phyloP scores from a whole-genome alignment of 208 protist genomes.

The Blastocrithidia nonstop region DNA sequence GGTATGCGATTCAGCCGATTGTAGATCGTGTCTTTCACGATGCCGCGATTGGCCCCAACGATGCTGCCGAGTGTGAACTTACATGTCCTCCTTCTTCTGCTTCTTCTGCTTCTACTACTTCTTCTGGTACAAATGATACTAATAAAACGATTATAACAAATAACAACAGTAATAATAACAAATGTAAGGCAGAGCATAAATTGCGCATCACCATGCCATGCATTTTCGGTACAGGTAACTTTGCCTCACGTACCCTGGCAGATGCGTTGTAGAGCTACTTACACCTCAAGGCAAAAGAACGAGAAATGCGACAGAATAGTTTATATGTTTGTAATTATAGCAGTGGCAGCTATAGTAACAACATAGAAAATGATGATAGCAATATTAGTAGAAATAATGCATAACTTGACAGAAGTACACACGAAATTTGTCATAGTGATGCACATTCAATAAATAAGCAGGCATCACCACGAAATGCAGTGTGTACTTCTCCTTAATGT shows the following conservation, averaged over 20 bases:
- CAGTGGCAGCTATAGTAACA: not conserved
- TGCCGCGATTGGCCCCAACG: no score
- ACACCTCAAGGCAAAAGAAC: constrained; percentile 49
- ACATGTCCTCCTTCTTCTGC: no score
- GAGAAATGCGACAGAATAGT: constrained; percentile 8
- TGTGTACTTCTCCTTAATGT: no score
- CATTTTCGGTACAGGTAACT: constrained; percentile 47
- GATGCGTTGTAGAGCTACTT: constrained; percentile 57
- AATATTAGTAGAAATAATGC: no score
- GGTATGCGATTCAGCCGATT: constrained; percentile 37
- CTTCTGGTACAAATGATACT: constrained; percentile 1
- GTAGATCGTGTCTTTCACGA: constrained; percentile 64
- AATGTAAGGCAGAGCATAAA: no score
- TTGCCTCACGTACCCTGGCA: constrained; percentile 33
- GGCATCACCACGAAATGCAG: not conserved
- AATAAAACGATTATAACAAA: no score
- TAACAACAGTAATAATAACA: not conserved
- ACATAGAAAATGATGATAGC: no score
- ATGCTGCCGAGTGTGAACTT: no score
- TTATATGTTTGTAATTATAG: not conserved
- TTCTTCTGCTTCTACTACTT: no score
- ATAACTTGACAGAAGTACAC: no score
- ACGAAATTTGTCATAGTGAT: no score
- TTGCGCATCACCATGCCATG: constrained; percentile 15
- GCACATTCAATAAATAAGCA: not conserved